Base-by-base conservation (phyloP, 23 red algal genomes). In the Gracilariopsis chorda region DNA sequence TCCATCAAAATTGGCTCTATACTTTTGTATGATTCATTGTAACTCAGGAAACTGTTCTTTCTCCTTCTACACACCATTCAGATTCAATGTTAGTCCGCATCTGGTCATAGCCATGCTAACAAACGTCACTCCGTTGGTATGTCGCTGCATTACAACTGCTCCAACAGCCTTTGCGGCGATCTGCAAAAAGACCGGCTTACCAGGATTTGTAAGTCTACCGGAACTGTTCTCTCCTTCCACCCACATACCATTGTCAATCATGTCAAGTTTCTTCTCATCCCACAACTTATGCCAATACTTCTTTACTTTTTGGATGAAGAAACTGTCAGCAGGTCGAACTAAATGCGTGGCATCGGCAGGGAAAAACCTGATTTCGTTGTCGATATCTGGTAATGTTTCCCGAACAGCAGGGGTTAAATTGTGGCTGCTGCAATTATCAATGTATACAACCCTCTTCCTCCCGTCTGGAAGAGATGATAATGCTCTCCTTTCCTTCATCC, bases 281-380 rank as follows among this genome's bases (percentile, higher is more conserved):
- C 75, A 80, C 49, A 41, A 23, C 37, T 49, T 51, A 17, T 23
- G n/a, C 75, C 75, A 80, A 23, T 10, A 41, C 0, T 51, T 0
- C 36, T 80, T 56, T 23, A 80, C 25, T 9, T 55, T 80, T 30
- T 0, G 1, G 23, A 80, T 80, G 56, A 80, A 14, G 42, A 80
- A 80, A 49, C 44, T 53, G 42, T 56, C 75, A 53, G 45, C 0
- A 55, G 75, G 75, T 0, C 56, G 75, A 0, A 80, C 45, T 19
- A 80, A 57, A 53, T 80, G 42, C n/a, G 75, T 80, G 11, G 75
- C 75, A 34, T 57, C 56, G 19, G 43, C 21, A 27, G 75, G 43
- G 42, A 80, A 49, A 23, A 24, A 37, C 24, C 45, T 49, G 29
- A 80, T 34, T 21, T 51, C 41, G 24, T 27, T 80, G 20, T 0